Conservation (phyloP, 2,329 filamentous ascomycete species). For the Metarhizium rileyi region DNA sequence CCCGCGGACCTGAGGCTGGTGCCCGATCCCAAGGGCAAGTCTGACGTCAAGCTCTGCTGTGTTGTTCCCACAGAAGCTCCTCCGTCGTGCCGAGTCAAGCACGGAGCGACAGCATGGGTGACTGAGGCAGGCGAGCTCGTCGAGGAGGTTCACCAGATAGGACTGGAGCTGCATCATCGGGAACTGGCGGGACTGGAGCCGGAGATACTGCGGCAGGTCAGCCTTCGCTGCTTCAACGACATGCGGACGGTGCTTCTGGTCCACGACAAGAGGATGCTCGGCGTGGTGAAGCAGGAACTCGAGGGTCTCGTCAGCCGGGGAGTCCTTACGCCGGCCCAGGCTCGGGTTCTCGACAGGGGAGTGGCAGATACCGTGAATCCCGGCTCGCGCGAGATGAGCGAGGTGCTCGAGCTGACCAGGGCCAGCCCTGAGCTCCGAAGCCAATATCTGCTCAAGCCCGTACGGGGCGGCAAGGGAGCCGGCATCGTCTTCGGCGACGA, state of each 20-base stretch:
- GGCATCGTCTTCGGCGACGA: slow-evolving; percentile 32
- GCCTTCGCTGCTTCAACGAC: slow-evolving; percentile 30
- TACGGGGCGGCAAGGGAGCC: slow-evolving; percentile 27
- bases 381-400: slow-evolving; percentile 15
- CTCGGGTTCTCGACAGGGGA: slow-evolving; percentile 14
- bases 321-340: slow-evolving; percentile 20
- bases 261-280: slow-evolving; percentile 34
- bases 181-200: slow-evolving; percentile 23
- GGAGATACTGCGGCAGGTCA: slow-evolving; percentile 24
- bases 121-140: slow-evolving; percentile 13
- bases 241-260: slow-evolving; percentile 29
- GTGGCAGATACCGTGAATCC: slow-evolving; percentile 26
- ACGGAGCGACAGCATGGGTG: background rate
- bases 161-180: slow-evolving; percentile 28
- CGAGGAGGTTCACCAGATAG: slow-evolving; percentile 27
- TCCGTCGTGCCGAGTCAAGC: background rate
- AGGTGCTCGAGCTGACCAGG: slow-evolving; percentile 9
- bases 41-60: slow-evolving; percentile 21
- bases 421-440: slow-evolving; percentile 12
- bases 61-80: too few species aligned
- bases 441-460: slow-evolving; percentile 27
- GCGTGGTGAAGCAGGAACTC: slow-evolving; percentile 26
- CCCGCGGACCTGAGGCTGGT: slow-evolving; percentile 25
- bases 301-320: slow-evolving; percentile 13
- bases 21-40: slow-evolving; percentile 13